Base-by-base conservation (phyloP, 768 basidiomycete genomes). In the Termitomyces sp. region DNA sequence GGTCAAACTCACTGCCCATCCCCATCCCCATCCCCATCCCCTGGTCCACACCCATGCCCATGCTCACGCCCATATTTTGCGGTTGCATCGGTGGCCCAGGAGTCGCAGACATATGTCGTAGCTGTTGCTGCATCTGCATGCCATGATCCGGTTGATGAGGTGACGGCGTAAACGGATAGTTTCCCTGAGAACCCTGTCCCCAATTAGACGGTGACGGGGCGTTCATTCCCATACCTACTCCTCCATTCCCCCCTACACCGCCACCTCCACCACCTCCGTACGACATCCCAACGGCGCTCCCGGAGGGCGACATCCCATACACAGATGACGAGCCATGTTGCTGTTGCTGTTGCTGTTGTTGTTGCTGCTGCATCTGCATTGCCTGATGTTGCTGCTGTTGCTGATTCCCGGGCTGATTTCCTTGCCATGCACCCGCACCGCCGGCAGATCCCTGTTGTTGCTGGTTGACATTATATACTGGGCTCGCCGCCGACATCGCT, bases 91-190 rank as follows among this genome's bases (percentile, higher is more conserved):
- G 64, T 48, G 69, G 71, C 42, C 67, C 74, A 59, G 82, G 76
- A 44, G 83, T 84, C 46, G 69, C 73, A 35, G 78, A 75, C 78
- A 83, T 74, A 61, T 80, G 76, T 55, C 81, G 75, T 40, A 56
- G 49, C 49, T 58, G 63, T 60, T 80, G 76, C 57, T 80, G 76
- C 50, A 58, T 56, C 50, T 61, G 63, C 61, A 64, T 51, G 15
- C 15, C 55, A 51, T 69, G 74, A 42, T 75, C 75, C 30, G 60
- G 30, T 45, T 63, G 63, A 60, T 64, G 63, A 30, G 76, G 72
- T 35, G 75, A 73, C 37, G 71, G 65, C 6, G 70, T 66, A 54
- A 76, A 77, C 41, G 75, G 73, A 60, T 75, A 77, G 10, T 63
- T 67, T 17, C 42, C 42, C 43, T 53, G 41, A 0, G 19, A 28